phyloP scores from a whole-genome alignment of 1,284 basidiomycete genomes.

The Moniliella sp. region DNA sequence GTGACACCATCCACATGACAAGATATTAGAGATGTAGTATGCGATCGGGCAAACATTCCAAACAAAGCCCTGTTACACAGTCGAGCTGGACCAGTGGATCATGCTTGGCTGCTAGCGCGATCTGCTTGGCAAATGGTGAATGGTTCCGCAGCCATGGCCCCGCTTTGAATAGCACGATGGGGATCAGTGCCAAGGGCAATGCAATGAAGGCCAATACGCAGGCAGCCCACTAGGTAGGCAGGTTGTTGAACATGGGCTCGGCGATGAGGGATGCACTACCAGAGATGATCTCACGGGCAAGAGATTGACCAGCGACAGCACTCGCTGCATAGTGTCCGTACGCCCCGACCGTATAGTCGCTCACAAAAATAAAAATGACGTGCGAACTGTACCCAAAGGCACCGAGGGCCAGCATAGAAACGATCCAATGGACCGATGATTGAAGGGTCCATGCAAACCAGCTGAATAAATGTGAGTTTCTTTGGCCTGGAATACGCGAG shows the following conservation, averaged over 20 bases:
- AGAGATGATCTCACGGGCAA: constrained; percentile 12
- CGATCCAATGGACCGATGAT: constrained; percentile 13
- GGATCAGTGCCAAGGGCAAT: constrained; percentile 11
- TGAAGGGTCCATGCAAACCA: constrained; percentile 19
- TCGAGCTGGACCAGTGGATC: too few species aligned
- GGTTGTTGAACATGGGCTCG: constrained; percentile 10
- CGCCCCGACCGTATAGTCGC: constrained; percentile 14
- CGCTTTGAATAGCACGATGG: constrained; percentile 12
- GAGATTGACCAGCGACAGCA: constrained; percentile 16
- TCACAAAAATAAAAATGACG: constrained; percentile 18
- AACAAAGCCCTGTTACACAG: too few species aligned
- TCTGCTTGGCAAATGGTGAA: constrained; percentile 13
- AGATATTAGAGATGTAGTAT: too few species aligned
- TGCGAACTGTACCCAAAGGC: constrained; percentile 16
- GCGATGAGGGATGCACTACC: constrained; percentile 11
- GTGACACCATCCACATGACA: too few species aligned
- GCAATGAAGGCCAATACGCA: constrained; percentile 12
- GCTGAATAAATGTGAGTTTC: too few species aligned
- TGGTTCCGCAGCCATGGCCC: constrained; percentile 12
- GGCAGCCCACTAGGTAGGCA: constrained; percentile 4
- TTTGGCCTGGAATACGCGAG: too few species aligned
- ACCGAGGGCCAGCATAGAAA: constrained; percentile 9
- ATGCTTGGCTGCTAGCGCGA: constrained; percentile 8
- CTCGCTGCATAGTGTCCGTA: constrained; percentile 17
- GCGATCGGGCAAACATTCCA: too few species aligned